These are phyloP conservation scores for Petunia secreta DNA, from an alignment of 257 asterid genomes.

Conservation along the genomic window DNA sequence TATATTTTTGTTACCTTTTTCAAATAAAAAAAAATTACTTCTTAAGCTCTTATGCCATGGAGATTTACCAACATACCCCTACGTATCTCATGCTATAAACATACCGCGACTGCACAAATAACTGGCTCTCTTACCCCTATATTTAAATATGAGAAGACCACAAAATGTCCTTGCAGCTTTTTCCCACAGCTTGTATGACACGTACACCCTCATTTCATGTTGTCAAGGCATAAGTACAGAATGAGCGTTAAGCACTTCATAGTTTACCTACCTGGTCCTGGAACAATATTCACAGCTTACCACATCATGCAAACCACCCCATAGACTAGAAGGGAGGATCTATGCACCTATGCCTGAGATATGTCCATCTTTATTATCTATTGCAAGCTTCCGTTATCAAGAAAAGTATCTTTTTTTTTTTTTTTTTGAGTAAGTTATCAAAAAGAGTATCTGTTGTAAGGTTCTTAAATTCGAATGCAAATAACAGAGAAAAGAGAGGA, in stretches of 20 bases:
- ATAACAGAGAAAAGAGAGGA: not conserved
- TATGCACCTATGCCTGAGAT: not conserved
- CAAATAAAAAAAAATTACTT: not conserved
- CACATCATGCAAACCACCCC: conserved; percentile 8
- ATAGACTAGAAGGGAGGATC: not conserved
- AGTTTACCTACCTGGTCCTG: not conserved
- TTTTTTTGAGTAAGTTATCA: no score
- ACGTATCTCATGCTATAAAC: not conserved
- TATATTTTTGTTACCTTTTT: no score
- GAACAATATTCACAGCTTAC: not conserved
- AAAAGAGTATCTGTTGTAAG: not conserved
- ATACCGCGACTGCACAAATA: conserved; percentile 1
- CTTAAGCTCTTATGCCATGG: not conserved
- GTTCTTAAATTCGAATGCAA: not conserved
- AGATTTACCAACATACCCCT: conserved; percentile 6
- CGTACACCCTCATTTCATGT: conserved; percentile 10
- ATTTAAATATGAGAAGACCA: not conserved
- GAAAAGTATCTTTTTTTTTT: no score
- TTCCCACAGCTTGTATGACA: not conserved
- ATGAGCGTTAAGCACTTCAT: not conserved
- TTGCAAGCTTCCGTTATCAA: not conserved
- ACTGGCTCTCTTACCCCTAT: not conserved
- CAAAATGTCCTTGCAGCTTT: not conserved
- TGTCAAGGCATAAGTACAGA: not conserved
- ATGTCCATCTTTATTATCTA: conserved; percentile 14